These are phyloP conservation scores for Colletotrichum incanum DNA, from an alignment of 2,329 filamentous ascomycete genomes.

Conservation along the genomic window DNA sequence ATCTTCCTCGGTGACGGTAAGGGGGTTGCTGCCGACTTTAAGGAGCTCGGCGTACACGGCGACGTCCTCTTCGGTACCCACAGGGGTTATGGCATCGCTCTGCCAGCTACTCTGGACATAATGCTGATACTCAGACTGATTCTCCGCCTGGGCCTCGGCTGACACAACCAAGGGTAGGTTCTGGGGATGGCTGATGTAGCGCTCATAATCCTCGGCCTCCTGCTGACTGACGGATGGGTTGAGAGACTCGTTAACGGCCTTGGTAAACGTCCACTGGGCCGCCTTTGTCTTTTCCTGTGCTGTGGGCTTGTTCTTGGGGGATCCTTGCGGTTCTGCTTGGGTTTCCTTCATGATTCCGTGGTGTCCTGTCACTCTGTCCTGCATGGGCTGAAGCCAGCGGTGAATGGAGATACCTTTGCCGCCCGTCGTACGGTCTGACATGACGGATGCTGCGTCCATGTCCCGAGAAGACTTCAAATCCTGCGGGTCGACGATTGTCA, in stretches of 20 bases:
- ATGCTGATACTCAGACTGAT: conserved; percentile 81
- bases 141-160: conserved; percentile 73
- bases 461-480: conserved; percentile 55
- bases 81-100: conserved; percentile 66
- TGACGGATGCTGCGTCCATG: conserved; percentile 20
- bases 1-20: conserved; percentile 92
- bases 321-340: conserved; percentile 45
- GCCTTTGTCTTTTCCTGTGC: conserved; percentile 83
- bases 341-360: conserved; percentile 73
- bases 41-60: conserved; percentile 85
- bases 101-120: conserved; percentile 82
- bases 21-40: conserved; percentile 82
- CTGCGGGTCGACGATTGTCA: conserved; percentile 77
- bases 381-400: conserved; percentile 71
- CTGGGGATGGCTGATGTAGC: conserved; percentile 91
- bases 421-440: conserved; percentile 34
- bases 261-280: conserved; percentile 89
- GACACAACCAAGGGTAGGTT: conserved; percentile 88
- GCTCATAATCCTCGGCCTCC: conserved; percentile 88
- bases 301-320: conserved; percentile 67
- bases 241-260: conserved; percentile 88
- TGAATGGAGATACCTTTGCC: conserved; percentile 68
- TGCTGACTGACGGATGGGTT: conserved; percentile 84
- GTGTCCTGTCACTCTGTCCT: conserved; percentile 46
- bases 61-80: conserved; percentile 74